Conservation (phyloP, 2,329 filamentous ascomycete genomes). For the Diaporthe eres region DNA sequence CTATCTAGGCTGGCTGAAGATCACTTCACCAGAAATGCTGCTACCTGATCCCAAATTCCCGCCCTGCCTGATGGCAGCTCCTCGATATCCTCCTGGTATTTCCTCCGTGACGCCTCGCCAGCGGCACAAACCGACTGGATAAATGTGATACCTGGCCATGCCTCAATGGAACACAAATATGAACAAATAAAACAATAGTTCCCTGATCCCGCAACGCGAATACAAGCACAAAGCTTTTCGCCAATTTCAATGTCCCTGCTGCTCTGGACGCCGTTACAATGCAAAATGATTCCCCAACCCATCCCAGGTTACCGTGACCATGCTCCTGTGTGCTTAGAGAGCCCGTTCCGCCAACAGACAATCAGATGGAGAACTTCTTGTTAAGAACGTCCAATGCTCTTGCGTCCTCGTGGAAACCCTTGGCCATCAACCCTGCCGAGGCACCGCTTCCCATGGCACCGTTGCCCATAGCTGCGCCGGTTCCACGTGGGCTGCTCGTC, state of each 20-base stretch:
- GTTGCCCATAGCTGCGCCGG: conserved; percentile 8
- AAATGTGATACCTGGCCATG: conserved; percentile 12
- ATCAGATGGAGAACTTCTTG: conserved; percentile 49
- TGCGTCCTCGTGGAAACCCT: conserved; percentile 45
- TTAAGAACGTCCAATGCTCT: conserved; percentile 48
- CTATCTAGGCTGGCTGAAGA: conserved; percentile 10
- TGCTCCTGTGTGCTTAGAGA: background rate
- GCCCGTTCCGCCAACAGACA: background rate
- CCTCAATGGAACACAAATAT: background rate
- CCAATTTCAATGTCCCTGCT: conserved; percentile 16
- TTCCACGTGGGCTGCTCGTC: conserved; percentile 63
- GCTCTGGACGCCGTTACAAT: conserved; percentile 33
- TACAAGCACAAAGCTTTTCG: conserved; percentile 18
- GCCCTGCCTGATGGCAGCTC: background rate
- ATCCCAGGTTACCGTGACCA: conserved; percentile 11
- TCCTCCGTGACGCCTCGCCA: conserved; percentile 23
- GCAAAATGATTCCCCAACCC: conserved; percentile 29
- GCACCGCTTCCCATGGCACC: conserved; percentile 7
- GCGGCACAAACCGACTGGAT: conserved; percentile 5
- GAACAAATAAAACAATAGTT: background rate
- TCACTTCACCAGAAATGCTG: conserved; percentile 9
- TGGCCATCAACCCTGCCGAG: conserved; percentile 34
- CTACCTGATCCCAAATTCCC: background rate
- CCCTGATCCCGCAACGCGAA: background rate
- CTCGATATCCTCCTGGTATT: conserved; percentile 24